A percentile compares a stretch with the other conserved stretches of the same genome.
phyloP scores from a whole-genome alignment of 805 yeast species.

The Wickerhamiella alocasiicola region DNA sequence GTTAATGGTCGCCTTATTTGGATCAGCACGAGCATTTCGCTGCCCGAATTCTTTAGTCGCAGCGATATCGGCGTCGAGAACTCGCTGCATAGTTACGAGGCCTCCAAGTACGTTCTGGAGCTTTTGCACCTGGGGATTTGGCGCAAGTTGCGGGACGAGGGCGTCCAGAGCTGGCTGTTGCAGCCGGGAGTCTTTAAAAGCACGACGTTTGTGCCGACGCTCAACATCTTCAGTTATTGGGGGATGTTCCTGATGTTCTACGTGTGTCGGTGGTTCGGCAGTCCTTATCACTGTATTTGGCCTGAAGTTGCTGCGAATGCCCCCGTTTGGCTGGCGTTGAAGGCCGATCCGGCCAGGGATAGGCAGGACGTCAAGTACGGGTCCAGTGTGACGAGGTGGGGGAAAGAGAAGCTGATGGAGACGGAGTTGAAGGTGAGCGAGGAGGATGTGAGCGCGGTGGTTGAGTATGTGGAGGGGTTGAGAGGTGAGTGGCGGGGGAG shows the following conservation, averaged over 20 bases:
- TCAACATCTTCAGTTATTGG: constrained; percentile 66
- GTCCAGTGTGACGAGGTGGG: constrained; percentile 54
- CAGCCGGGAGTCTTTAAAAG: constrained; percentile 94
- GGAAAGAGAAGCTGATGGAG: constrained; percentile 48
- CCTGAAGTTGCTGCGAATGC: constrained; percentile 89
- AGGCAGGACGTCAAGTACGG: constrained; percentile 53
- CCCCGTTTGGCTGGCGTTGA: constrained; percentile 51
- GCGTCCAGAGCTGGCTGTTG: constrained; percentile 60
- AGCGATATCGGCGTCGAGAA: constrained; percentile 61
- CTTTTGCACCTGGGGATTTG: constrained; percentile 65
- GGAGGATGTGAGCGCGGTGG: constrained; percentile 54
- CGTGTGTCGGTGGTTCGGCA: constrained; percentile 67
- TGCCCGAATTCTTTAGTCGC: constrained; percentile 57
- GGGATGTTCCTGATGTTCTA: constrained; percentile 82
- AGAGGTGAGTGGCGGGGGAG: constrained; percentile 60
- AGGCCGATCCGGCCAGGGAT: constrained; percentile 37
- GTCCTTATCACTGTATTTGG: constrained; percentile 77
- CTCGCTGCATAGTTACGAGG: constrained; percentile 68
- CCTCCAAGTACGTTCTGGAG: constrained; percentile 80
- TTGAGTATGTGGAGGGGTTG: constrained; percentile 46
- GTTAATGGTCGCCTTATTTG: constrained; percentile 43
- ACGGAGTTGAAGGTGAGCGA: constrained; percentile 22
- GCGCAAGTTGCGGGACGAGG: constrained; percentile 35
- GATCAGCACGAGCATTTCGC: constrained; percentile 77
- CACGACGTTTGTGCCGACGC: constrained; percentile 59